Conservation (phyloP, 768 basidiomycete species). For the Daedalea quercina region DNA sequence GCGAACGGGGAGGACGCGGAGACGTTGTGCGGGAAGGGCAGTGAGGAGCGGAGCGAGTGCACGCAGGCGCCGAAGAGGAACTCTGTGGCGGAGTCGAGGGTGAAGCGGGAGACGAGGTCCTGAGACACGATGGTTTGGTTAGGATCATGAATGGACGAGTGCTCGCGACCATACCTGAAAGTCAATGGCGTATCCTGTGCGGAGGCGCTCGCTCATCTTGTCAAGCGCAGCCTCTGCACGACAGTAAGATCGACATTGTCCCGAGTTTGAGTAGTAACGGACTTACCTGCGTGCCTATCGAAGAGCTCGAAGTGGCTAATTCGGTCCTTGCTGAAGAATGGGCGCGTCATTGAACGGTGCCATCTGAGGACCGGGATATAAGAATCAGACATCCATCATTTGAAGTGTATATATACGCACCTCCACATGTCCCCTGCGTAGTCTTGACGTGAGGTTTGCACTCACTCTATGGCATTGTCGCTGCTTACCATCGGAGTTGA, state of each 20-base stretch:
- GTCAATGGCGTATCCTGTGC: conserved; percentile 24
- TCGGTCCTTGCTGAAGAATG: conserved; percentile 29
- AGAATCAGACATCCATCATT: neutral
- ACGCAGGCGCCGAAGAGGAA: conserved; percentile 44
- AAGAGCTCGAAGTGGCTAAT: conserved; percentile 30
- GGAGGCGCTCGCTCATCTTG: conserved; percentile 21
- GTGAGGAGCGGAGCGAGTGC: conserved; percentile 27
- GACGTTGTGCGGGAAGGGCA: conserved; percentile 33
- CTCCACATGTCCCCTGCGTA: conserved; percentile 24
- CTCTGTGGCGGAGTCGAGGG: conserved; percentile 47
- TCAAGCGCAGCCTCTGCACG: conserved; percentile 15
- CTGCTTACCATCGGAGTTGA: conserved; percentile 43
- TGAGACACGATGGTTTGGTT: conserved; percentile 13
- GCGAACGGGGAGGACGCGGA: conserved; percentile 23
- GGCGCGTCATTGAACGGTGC: conserved; percentile 30
- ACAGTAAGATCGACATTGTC: too few relatives aligned
- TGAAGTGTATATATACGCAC: conserved; percentile 7
- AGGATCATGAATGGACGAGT: neutral
- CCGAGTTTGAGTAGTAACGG: too few relatives aligned
- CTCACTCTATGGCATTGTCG: neutral
- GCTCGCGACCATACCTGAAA: conserved; percentile 15
- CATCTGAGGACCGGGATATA: conserved; percentile 8
- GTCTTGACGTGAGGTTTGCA: neutral
- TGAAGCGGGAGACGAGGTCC: conserved; percentile 41
- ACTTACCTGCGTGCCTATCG: conserved; percentile 28